Percentiles rank a stretch among this genome's conserved stretches.
These are phyloP conservation scores for Coriaria nepalensis DNA, from an alignment of 306 rosid species.

Conservation along the genomic window DNA sequence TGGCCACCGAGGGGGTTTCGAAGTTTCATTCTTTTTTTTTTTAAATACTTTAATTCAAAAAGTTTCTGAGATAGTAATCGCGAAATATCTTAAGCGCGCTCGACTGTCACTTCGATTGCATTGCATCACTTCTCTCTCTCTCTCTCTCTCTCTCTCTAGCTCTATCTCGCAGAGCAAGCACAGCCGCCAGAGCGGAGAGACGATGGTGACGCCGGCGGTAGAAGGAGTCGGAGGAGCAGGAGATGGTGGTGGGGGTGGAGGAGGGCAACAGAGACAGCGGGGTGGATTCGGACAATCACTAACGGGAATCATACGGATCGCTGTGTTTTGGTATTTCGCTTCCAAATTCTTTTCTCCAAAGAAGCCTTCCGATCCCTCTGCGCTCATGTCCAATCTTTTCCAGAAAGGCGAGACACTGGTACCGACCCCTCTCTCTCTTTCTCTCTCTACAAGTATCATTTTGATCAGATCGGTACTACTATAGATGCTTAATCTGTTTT, in stretches of 20 bases:
- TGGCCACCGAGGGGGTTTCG: too few relatives aligned
- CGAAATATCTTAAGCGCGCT: too few relatives aligned
- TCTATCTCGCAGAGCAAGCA: neutral
- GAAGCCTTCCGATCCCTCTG: conserved; percentile 48
- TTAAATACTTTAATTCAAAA: too few relatives aligned
- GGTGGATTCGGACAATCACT: conserved; percentile 50
- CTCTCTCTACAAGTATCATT: neutral
- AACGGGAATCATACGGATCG: conserved; percentile 80
- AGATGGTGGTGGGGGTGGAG: conserved; percentile 27
- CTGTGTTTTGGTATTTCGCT: conserved; percentile 95
- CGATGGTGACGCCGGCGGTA: conserved; percentile 64
- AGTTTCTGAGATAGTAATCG: too few relatives aligned
- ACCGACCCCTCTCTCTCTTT: neutral
- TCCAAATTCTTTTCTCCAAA: conserved; percentile 84
- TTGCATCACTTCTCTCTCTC: neutral
- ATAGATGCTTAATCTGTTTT: too few relatives aligned
- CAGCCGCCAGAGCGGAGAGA: conserved; percentile 1
- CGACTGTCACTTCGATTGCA: neutral
- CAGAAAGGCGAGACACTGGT: conserved; percentile 68
- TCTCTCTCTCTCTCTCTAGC: neutral
- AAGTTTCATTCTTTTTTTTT: too few relatives aligned
- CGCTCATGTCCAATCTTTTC: conserved; percentile 56
- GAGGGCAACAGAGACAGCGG: conserved; percentile 26
- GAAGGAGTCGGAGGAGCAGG: conserved; percentile 16
- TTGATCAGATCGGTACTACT: too few relatives aligned